Evolutionary conservation across 148 eudicot genomes (phyloP), one percentile per base, ranked within the genome.

Genomic region (Rhododendron ferrugineum): DNA sequence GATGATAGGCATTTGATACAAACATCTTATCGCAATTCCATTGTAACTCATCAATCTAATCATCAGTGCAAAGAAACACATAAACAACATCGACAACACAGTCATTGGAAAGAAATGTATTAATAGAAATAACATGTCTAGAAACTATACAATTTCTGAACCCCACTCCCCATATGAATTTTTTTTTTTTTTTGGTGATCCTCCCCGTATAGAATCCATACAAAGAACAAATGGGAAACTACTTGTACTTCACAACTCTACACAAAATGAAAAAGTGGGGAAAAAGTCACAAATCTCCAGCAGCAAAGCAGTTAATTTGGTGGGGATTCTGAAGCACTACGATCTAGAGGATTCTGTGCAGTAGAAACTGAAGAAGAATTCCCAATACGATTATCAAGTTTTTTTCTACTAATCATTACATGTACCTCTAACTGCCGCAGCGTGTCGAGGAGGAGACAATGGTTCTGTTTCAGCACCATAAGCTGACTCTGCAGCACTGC

Each of bases 351-450:
- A 82, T 36, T 76, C 78, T n/a, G 32, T 40, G 42, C 62, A 68
- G 89, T 37, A 83, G 89, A 93, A 90, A 88, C 86, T 20, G 70
- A 90, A 87, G 90, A 90, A 86, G 89, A 89, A 83, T 76, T 88
- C 75, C 44, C 77, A 89, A 84, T 86, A 82, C 80, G 77, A 86
- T 84, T 76, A 74, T 82, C 88, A 90, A 26, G 81, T 23, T 49
- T 84, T 80, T 83, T 88, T 79, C 54, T 78, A 88, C 60, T 83
- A 83, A 78, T 86, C 86, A 80, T 87, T 85, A 88, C 82, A 89
- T 82, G 88, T 93, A 95, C 98, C 98, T 95, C 98, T 88, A 95
- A 89, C 80, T 92, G 95, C 44, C 98, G 91, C 87, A 94, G 85
- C 1, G 92, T 89, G 86, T 95, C 97, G 16, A 88, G 85, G 49